phyloP scores from a whole-genome alignment of 176 grass and related monocot species.

The Zoysia japonica region DNA sequence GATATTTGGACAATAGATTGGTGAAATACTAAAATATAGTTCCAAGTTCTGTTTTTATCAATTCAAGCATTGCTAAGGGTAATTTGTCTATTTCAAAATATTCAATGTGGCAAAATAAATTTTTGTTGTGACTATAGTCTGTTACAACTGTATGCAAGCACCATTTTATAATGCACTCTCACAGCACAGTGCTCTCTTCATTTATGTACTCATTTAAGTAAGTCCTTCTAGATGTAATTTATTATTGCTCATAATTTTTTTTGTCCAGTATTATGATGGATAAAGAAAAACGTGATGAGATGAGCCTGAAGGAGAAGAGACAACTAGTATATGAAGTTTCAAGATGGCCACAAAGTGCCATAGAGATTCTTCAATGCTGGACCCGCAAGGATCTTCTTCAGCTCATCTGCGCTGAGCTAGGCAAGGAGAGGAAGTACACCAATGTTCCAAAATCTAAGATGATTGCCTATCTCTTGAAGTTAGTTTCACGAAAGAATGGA shows the following conservation, averaged over 20 bases:
- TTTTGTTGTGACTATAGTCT: neutral
- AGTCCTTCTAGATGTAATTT: constrained; percentile 1
- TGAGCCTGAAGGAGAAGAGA: constrained; percentile 81
- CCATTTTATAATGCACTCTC: constrained; percentile 8
- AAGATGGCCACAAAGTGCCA: constrained; percentile 62
- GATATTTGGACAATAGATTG: neutral
- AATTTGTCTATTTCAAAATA: neutral
- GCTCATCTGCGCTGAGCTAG: constrained; percentile 78
- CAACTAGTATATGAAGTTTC: constrained; percentile 75
- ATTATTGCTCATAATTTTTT: constrained; percentile 12
- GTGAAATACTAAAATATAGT: neutral
- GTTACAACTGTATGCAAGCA: constrained; percentile 9
- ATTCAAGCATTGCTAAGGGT: neutral
- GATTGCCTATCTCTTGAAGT: constrained; percentile 82
- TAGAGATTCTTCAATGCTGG: constrained; percentile 91
- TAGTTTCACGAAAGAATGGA: constrained; percentile 56
- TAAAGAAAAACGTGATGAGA: constrained; percentile 50
- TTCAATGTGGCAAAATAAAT: neutral
- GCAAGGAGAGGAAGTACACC: constrained; percentile 95
- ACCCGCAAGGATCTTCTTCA: constrained; percentile 80
- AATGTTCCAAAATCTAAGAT: constrained; percentile 86
- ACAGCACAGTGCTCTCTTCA: neutral
- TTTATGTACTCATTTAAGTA: constrained; percentile 11
- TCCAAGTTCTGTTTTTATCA: neutral
- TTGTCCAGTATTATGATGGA: constrained; percentile 61